Evolutionary conservation across 768 basidiomycete species (phyloP), one percentile per base, ranked within the genome.

Genomic region (Mycena amicta): DNA sequence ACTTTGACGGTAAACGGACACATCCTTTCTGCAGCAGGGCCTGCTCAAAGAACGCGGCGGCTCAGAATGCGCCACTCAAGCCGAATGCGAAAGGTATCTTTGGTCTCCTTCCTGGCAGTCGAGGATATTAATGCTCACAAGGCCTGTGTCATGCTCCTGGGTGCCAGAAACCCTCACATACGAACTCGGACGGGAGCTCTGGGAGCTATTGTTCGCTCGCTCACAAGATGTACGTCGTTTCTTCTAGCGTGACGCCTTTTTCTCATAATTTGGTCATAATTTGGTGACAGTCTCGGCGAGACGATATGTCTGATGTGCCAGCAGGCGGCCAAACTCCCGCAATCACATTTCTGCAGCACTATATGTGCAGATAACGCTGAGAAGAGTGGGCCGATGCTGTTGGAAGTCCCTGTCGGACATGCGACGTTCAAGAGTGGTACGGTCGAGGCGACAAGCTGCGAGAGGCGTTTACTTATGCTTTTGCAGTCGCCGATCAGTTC

Each of bases 11-110:
- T 16, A 79, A 76, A 8, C 80, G 78, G 52, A 81, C 77, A 2
- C 86, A 88, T 70, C 79, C 83, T 15, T 89, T 79, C 67, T 88
- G 87, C 64, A 73, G 85, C 66, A 88, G 84, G 65, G 78, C 83
- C 11, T 88, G 87, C 63, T 85, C 85, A 3, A 78, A 78, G 64
- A 80, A 75, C 52, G 77, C 80, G 4, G 71, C 67, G 53, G 68
- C 61, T 13, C 55, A 57, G 41, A 51, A 51, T 43, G 56, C 62
- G 26, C 47, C 55, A 60, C 62, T 52, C 30, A 60, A 60, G 50
- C 40, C 60, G 22, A 59, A 55, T 45, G 52, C 59, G 20, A 68
- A 66, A 63, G 71, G 68, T 69, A 31, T 20, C 50, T 41, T 54
- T 50, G 13, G 8, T 8, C 22, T 23, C 43, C 43, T 6, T 45